phyloP scores from a whole-genome alignment of 1,139 yeast species.

The Debaryomyces sp. region DNA sequence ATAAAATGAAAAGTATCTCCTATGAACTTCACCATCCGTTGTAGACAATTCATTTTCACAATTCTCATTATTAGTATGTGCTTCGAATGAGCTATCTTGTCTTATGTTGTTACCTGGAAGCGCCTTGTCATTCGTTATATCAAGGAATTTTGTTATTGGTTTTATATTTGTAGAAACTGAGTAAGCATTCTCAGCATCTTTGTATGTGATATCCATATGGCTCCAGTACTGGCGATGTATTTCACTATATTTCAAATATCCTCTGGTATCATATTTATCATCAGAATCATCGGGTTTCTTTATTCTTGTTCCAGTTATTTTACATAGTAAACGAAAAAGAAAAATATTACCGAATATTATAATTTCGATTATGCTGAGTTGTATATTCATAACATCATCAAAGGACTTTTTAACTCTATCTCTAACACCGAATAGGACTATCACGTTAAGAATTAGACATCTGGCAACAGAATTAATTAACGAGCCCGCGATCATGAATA shows the following conservation, averaged over 20 bases:
- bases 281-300: background rate
- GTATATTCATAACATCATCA: background rate
- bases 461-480: slow-evolving; percentile 9
- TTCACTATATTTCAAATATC: slow-evolving; percentile 10
- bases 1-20: slow-evolving; percentile 3
- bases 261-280: slow-evolving; percentile 4
- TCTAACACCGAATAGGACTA: slow-evolving; percentile 12
- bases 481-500: slow-evolving; percentile 4
- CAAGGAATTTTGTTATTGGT: slow-evolving; percentile 9
- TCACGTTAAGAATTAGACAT: slow-evolving; percentile 8
- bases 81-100: background rate
- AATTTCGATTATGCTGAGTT: slow-evolving; percentile 11
- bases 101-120: background rate
- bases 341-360: slow-evolving; percentile 8
- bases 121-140: background rate
- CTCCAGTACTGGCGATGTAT: slow-evolving; percentile 17
- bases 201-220: slow-evolving; percentile 1
- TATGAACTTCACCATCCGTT: background rate
- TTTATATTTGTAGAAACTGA: slow-evolving; percentile 5
- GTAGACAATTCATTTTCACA: background rate
- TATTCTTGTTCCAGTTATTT: slow-evolving; percentile 11
- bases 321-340: slow-evolving; percentile 10
- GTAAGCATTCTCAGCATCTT: background rate
- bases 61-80: background rate
- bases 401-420: slow-evolving; percentile 6